Evolutionary conservation across 176 grass and related monocot genomes (phyloP), one percentile per base, ranked within the genome.

Genomic region (Lolium rigidum): DNA sequence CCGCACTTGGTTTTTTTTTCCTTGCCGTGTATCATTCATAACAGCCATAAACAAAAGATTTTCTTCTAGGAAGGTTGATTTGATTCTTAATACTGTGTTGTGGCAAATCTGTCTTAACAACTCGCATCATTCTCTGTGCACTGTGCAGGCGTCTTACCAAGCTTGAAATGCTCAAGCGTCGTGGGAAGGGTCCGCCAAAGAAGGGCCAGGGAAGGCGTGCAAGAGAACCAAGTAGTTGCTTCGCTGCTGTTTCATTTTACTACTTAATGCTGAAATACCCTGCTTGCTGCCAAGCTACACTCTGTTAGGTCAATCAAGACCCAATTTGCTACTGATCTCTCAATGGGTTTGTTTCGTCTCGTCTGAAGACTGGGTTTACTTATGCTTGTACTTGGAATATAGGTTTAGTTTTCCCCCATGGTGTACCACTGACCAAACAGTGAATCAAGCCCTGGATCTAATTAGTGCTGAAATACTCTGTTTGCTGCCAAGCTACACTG

Each of bases 191-290:
- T 50, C 90, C 97, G 9, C 94, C 97, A 0, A 95, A 95, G 93
- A 99, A 99, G 87, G 97, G 94, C 37, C 94, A 99, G 84, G 97
- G 97, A 84, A 94, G 90, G 80, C 97, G 94, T 85, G 94, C 97
- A 99, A 99, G 90, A 93, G 97, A 81, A 99, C 63, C 86, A 96
- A 96, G 83, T 96, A 90, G 17, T 61, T 69, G 14, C 5, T 2
- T 62, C 52, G 4, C 48, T 31, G 50, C 31, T 3, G 14, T 31
- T 85, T 70, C 38, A 24, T 79, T 76, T 5, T 62, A 37, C 52
- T 79, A 11, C 15, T 26, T 54, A 55, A 63, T 82, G 55, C 79
- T 73, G 37, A 65, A 52, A 78, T 52, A 4, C 25, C 12, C 24
- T 20, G 25, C 11, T 46, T 79, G 28, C 24, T 31, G 48, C 74